Evolutionary conservation across 345 rosid genomes (phyloP).

Genomic region (Bruguiera sexangula): DNA sequence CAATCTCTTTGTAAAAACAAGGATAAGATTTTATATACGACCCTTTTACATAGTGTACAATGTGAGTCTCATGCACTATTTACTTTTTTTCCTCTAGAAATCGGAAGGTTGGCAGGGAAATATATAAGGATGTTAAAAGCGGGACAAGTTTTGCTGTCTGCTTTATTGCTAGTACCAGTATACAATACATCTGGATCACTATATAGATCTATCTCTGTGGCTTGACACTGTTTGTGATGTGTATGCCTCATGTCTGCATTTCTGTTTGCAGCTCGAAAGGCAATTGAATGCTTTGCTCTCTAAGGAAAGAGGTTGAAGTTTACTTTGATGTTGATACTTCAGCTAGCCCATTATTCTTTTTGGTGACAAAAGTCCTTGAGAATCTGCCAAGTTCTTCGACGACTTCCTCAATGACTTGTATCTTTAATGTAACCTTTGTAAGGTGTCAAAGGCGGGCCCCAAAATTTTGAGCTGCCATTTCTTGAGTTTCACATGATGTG

Average conservation of each 20-base stretch:
- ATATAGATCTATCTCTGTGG: too few species aligned
- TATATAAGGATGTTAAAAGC: too few species aligned
- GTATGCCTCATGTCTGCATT: neutral
- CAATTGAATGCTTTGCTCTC: conserved; percentile 46
- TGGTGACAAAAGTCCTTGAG: conserved; percentile 5
- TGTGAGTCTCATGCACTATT: too few species aligned
- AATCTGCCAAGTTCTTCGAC: conserved; percentile 4
- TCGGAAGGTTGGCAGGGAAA: too few species aligned
- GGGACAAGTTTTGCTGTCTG: too few species aligned
- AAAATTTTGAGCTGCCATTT: conserved; percentile 50
- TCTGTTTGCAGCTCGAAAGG: conserved; percentile 57
- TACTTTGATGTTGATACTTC: conserved; percentile 5
- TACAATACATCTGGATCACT: too few species aligned
- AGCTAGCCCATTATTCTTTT: conserved; percentile 4
- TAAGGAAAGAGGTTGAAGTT: conserved; percentile 30
- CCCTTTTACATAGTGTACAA: too few species aligned
- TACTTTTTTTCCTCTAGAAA: too few species aligned
- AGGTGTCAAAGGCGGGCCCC: conserved; percentile 22
- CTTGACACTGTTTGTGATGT: too few species aligned
- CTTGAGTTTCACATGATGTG: conserved; percentile 28
- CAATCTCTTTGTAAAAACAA: too few species aligned
- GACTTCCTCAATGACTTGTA: conserved; percentile 22
- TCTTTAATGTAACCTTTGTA: conserved; percentile 37
- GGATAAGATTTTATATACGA: too few species aligned
- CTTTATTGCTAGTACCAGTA: too few species aligned